Base-by-base conservation (phyloP, 2,329 filamentous ascomycete genomes). In the Epichloe uncinata region DNA sequence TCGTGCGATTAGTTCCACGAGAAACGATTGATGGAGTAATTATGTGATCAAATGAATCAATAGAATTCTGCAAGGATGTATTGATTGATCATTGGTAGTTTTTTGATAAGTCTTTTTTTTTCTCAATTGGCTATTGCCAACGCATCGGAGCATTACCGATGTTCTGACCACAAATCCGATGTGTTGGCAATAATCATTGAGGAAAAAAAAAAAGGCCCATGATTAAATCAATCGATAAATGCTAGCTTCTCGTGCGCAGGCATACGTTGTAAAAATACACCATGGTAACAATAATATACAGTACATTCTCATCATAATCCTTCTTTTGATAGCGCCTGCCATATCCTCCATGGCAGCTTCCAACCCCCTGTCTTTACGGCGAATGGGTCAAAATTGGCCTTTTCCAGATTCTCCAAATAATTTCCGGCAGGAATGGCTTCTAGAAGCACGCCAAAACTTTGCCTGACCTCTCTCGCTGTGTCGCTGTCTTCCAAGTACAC, bases 341-440 rank as follows among this genome's bases (percentile, higher is more conserved):
- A 81, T 16, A 81, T 65, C 53, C 78, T 85, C 82, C 87, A 95
- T 0, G 93, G 89, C 53, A 97, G 66, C 61, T 80, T 90, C 93
- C 93, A 97, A 55, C 63, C 79, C 60, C 60, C 58, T 66, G 64
- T 78, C 73, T 53, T 80, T 63, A 71, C 82, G 60, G 68, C 85
- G 81, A 69, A 97, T 58, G 77, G 74, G 64, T 98, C 85, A 63
- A 98, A 98, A 63, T 97, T 84, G 5, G 78, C 76, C 56, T 80
- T 79, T 65, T 98, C 82, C 37, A 98, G 66, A 45, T 78, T 78
- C 50, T 87, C 74, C 15, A 98, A 67, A 75, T 90, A 98, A 53
- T 91, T 72, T 18, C 79, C 75, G 0, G 88, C 87, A 1, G 87
- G 78, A 1, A 96, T 69, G 1, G 84, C 85, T 45, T 90, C 87